Evolutionary conservation across 2,329 filamentous ascomycete species (phyloP).

Genomic region (Colletotrichum sp.): DNA sequence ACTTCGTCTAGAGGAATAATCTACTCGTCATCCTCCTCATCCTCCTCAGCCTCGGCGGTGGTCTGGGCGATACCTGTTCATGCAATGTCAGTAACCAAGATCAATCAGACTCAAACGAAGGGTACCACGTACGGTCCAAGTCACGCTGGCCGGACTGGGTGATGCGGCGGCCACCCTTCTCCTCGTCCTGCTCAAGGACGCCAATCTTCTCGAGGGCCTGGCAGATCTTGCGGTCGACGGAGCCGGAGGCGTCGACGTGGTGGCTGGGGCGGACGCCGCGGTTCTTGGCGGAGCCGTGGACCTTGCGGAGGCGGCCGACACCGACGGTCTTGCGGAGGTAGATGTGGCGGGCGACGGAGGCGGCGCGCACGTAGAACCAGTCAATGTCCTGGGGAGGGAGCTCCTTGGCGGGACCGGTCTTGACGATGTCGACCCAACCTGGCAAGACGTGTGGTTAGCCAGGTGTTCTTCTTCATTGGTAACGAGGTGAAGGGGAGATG

Average conservation of each 20-base stretch:
- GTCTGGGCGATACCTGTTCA: conserved; percentile 76
- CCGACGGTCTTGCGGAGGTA: conserved; percentile 99
- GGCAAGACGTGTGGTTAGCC: background rate
- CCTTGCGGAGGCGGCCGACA: conserved; percentile 96
- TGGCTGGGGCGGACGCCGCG: conserved; percentile 88
- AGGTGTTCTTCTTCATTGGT: accelerated
- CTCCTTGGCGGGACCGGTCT: conserved; percentile 96
- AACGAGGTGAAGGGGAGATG: background rate
- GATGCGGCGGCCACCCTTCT: conserved; percentile 98
- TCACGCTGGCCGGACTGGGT: conserved; percentile 98
- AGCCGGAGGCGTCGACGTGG: conserved; percentile 94
- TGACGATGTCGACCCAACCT: conserved; percentile 99
- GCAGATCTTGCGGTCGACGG: conserved; percentile 96
- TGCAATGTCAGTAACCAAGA: background rate
- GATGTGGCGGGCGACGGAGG: conserved; percentile 95
- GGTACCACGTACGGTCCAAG: conserved; percentile 91
- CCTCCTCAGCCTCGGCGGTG: conserved; percentile 75
- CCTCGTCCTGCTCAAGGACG: conserved; percentile 96
- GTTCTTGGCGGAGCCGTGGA: conserved; percentile 97
- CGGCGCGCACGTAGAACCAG: conserved; percentile 94
- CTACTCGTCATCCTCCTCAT: conserved; percentile 71
- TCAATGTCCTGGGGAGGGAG: conserved; percentile 97
- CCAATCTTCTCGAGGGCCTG: conserved; percentile 99
- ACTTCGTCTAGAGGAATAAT: conserved; percentile 26
- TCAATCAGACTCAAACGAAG: too few species aligned